phyloP scores from a whole-genome alignment of 495 filamentous ascomycete genomes.

The Penicillium maclennaniae region DNA sequence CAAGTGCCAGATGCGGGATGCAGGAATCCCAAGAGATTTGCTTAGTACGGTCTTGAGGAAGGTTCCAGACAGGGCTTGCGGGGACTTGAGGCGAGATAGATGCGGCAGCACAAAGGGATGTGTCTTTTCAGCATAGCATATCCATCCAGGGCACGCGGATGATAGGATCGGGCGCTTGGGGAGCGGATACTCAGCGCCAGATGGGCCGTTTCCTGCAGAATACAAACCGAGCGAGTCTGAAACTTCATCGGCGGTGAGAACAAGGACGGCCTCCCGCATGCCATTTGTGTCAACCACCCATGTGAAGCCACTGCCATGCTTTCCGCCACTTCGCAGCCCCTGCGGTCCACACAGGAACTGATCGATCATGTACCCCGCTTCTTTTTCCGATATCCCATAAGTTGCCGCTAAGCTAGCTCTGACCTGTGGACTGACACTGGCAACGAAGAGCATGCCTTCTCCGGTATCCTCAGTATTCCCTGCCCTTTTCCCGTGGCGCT shows the following conservation, averaged over 20 bases:
- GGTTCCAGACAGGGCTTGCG: constrained; percentile 87
- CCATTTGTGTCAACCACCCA: constrained; percentile 86
- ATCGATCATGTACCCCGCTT: constrained; percentile 77
- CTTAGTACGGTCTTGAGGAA: constrained; percentile 81
- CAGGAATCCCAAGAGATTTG: constrained; percentile 61
- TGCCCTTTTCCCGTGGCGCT: constrained; percentile 22
- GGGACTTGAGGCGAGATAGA: constrained; percentile 85
- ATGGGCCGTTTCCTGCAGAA: constrained; percentile 9
- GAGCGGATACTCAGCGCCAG: constrained; percentile 15
- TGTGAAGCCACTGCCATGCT: constrained; percentile 70
- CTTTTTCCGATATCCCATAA: constrained; percentile 63
- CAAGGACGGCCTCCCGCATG: constrained; percentile 70
- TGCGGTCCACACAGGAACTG: constrained; percentile 69
- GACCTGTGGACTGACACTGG: constrained; percentile 86
- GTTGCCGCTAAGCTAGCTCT: constrained; percentile 83
- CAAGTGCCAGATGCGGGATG: constrained; percentile 86
- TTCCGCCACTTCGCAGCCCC: constrained; percentile 65
- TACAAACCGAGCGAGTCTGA: constrained; percentile 36
- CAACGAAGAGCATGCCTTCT: constrained; percentile 73
- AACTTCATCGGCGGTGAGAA: constrained; percentile 78
- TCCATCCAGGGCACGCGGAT: constrained; percentile 94
- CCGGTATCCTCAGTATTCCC: constrained; percentile 26
- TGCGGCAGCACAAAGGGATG: constrained; percentile 91
- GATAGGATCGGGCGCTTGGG: constrained; percentile 75
- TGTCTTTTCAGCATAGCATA: constrained; percentile 97